Base-by-base conservation (phyloP, 805 yeast genomes). In the Pichia cabralensis region DNA sequence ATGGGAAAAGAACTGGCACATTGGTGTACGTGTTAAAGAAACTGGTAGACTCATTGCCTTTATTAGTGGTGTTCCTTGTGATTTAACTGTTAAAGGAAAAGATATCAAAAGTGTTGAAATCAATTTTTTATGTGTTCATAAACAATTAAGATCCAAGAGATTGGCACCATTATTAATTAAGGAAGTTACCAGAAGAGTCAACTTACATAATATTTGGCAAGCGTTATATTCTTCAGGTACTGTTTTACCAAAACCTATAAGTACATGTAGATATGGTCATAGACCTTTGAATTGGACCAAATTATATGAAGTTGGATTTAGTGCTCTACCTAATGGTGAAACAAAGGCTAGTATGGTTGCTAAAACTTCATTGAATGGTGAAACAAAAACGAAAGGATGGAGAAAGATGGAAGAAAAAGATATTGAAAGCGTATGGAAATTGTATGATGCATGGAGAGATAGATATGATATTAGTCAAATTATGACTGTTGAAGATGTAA, bases 191-290 rank as follows among this genome's bases (percentile, higher is more conserved):
- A 71, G 98, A 53, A 70, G 97, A 46, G 92, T 92, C 43, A 89
- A 92, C 59, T 69, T 73, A 42, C 67, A 69, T 28, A 74, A 82
- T 39, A 81, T 88, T 40, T 92, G 96, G 95, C 96, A 88, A 57
- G 98, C 97, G 0, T 68, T 92, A 40, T 85, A 84, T 59, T 89
- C 98, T 8, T 95, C 89, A 0, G 98, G 97, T 9, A 75, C 78
- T 3, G 78, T 85, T 2, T 65, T 92, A 38, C 98, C 98, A 16
- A 76, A 88, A n/a, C 98, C 98, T 0, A 73, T 89, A 5, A 65
- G 94, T 10, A 76, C 84, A 2, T 79, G 94, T 54, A 71, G 96
- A 41, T 92, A 92, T 56, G 80, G 82, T 27, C 98, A 92, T 60
- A 80, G 98, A 48, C 94, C 96, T 2, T 62, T 92, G 44, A 81